These are phyloP conservation scores for Luzula sylvatica DNA, from an alignment of 176 grass and related monocot genomes.

Conservation along the genomic window DNA sequence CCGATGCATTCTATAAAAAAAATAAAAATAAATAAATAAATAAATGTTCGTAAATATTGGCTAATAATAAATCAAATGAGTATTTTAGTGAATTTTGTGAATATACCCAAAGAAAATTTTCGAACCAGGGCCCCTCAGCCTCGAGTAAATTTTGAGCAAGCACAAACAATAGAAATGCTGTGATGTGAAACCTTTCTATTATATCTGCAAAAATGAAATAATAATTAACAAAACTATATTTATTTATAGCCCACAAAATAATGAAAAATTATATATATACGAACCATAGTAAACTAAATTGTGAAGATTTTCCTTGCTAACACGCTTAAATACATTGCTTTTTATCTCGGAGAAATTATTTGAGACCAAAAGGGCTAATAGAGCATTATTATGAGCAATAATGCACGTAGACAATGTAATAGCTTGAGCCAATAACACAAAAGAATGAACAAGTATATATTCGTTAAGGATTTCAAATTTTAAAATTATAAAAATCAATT, in stretches of 20 bases:
- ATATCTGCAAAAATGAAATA: constrained; percentile 48
- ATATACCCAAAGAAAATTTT: constrained; percentile 68
- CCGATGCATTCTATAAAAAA: constrained; percentile 55
- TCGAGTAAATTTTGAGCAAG: constrained; percentile 98
- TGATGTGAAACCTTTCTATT: constrained; percentile 93
- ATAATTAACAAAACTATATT: background rate
- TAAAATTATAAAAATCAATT: constrained; percentile 16
- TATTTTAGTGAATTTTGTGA: background rate
- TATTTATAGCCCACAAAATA: background rate
- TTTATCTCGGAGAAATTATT: constrained; percentile 97
- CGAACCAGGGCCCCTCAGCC: constrained; percentile 89
- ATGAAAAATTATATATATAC: constrained; percentile 14
- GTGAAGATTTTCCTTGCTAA: constrained; percentile 99
- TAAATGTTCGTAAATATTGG: background rate
- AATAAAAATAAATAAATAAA: constrained; percentile 20
- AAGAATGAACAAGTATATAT: constrained; percentile 82
- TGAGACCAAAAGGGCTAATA: constrained; percentile 85
- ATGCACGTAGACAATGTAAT: constrained; percentile 94
- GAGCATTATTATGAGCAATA: constrained; percentile 94
- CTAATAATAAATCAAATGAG: background rate
- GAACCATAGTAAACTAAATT: constrained; percentile 96
- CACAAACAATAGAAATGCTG: constrained; percentile 82
- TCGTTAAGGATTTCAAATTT: constrained; percentile 52
- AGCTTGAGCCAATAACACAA: constrained; percentile 92
- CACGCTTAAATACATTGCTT: constrained; percentile 96